phyloP scores from a whole-genome alignment of 768 basidiomycete genomes.

The Sistotremastrum suecicum region DNA sequence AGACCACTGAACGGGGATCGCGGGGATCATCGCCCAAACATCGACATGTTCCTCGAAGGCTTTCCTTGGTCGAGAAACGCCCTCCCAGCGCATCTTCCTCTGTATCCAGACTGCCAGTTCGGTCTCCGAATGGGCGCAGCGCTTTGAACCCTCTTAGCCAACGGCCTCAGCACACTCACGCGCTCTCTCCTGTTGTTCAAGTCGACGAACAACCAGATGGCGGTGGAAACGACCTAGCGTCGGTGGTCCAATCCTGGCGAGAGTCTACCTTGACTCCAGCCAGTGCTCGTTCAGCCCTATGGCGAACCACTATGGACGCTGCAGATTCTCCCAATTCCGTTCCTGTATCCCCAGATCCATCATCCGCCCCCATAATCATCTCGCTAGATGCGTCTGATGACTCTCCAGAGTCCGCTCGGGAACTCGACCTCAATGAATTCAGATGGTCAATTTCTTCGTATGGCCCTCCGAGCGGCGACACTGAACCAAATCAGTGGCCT shows the following conservation, averaged over 20 bases:
- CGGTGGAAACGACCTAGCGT: constrained; percentile 38
- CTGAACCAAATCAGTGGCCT: constrained; percentile 23
- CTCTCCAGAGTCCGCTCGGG: constrained; percentile 17
- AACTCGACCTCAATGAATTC: constrained; percentile 50
- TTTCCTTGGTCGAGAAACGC: constrained; percentile 54
- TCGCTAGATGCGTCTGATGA: constrained; percentile 12
- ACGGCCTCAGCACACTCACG: constrained; percentile 10
- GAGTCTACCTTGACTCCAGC: constrained; percentile 37
- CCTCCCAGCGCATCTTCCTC: constrained; percentile 23
- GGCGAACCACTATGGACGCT: constrained; percentile 37
- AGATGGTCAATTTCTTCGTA: constrained; percentile 55
- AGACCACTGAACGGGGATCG: too few species aligned
- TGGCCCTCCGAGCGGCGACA: constrained; percentile 38
- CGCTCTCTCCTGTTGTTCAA: constrained; percentile 49
- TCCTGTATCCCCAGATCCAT: constrained; percentile 8
- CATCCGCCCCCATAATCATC: constrained; percentile 13
- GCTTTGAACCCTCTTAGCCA: background rate
- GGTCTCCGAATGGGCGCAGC: constrained; percentile 14
- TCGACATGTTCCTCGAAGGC: constrained; percentile 48
- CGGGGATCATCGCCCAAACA: too few species aligned
- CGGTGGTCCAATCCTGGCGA: constrained; percentile 53
- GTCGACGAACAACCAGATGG: constrained; percentile 39
- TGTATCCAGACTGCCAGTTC: constrained; percentile 14
- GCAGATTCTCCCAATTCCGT: constrained; percentile 35
- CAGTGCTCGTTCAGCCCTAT: constrained; percentile 31